A percentile compares a stretch with the other conserved stretches of the same genome.
Conservation (phyloP, 164 flowering plant genomes). For the Liriodendron chinense region DNA sequence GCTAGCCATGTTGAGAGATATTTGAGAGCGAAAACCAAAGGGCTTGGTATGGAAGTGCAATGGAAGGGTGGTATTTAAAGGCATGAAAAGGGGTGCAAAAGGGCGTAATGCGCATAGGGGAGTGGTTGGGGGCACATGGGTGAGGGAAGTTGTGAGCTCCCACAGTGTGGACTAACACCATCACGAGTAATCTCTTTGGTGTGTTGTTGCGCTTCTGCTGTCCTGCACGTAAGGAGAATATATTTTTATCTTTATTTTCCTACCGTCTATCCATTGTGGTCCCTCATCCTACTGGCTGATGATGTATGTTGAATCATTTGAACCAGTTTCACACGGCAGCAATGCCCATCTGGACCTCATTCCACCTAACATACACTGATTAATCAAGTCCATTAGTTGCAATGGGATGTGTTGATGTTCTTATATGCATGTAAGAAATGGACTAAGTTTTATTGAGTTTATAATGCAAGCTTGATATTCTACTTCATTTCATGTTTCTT, state of each 20-base stretch:
- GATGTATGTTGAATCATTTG: neutral
- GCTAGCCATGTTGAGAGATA: slow-evolving; percentile 23
- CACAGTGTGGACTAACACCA: neutral
- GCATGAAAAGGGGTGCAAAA: slow-evolving; percentile 9
- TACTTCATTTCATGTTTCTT: no score
- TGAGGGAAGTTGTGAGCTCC: neutral
- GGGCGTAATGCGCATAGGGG: slow-evolving; percentile 3
- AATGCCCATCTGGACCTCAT: no score
- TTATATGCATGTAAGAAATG: no score
- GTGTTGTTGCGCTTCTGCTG: slow-evolving; percentile 14
- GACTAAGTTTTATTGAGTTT: no score
- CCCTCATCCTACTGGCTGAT: neutral
- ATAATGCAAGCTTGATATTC: no score
- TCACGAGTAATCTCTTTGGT: no score
- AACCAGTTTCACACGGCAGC: no score
- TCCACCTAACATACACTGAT: no score
- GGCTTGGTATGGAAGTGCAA: slow-evolving; percentile 4
- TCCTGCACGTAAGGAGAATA: slow-evolving; percentile 1
- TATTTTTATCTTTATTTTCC: neutral
- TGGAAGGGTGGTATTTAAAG: slow-evolving; percentile 19
- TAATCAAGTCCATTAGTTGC: no score
- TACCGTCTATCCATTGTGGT: neutral
- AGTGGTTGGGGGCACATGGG: slow-evolving; percentile 19
- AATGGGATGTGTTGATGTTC: no score
- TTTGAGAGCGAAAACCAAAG: neutral